Evolutionary conservation across 2,329 filamentous ascomycete species (phyloP), one percentile per base, ranked within the genome.

Genomic region (Colletotrichum camelliae): DNA sequence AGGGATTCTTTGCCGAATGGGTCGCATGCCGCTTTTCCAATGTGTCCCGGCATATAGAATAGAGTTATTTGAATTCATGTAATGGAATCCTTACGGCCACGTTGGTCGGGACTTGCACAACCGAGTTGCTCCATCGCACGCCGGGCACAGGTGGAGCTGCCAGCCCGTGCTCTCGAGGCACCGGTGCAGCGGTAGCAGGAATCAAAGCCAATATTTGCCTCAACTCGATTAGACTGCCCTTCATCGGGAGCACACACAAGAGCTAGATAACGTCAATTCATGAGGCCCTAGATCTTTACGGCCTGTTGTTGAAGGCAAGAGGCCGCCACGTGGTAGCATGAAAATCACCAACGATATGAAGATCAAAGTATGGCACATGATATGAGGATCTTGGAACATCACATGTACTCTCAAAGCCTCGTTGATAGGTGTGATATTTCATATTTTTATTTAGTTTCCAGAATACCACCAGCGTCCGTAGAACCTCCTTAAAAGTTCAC

Each of bases 261-360:
- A 7, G n/a, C 1, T 7, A 21, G 1, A 52, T 1, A 4, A 7
- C 5, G 10, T 7, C 0, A 4, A 1, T 48, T 0, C 0, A 1
- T 61, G 58, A 21, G 18, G 6, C 39, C 39, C 0, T 1, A 43
- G 5, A 43, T 43, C 2, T 4, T 2, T n/a, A 3, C 5, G 39
- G 0, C 9, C 9, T 43, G 39, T 2, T 43, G 39, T 43, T 8
- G 39, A 5, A n/a, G 39, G 18, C 18, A 5, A 10, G 5, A 1
- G 2, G 18, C 39, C 39, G 18, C 39, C 2, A 43, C 3, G 18
- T 10, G 5, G 18, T n/a, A 1, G 2, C 9, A 0, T 43, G 39
- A 10, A 43, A 0, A n/a, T 43, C 39, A n/a, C 1, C 37, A 43
- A 43, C 39, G 39, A 4, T 0, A 43, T 43, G 4, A n/a, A 43